Evolutionary conservation across 1,284 basidiomycete species (phyloP).

Genomic region (Golubevia pallescens): DNA sequence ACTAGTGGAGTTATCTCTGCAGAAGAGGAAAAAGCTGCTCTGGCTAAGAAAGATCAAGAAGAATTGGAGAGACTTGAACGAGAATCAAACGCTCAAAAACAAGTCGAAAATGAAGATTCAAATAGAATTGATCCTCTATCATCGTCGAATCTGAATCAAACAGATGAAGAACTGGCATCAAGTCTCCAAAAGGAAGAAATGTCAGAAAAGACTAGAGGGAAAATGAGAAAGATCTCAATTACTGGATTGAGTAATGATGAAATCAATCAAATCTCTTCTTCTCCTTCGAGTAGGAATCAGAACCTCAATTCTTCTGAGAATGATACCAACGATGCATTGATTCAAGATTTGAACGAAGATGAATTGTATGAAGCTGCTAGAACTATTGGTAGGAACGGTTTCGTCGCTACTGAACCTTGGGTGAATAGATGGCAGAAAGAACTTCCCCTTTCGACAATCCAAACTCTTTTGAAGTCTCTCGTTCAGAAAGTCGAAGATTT

Average conservation of each 20-base stretch:
- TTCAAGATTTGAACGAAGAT: slow-evolving; percentile 18
- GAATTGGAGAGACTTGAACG: background rate
- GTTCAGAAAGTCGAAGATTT: slow-evolving; percentile 41
- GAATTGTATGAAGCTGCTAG: slow-evolving; percentile 20
- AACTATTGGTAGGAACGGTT: slow-evolving; percentile 43
- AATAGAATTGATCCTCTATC: background rate
- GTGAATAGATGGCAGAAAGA: slow-evolving; percentile 39
- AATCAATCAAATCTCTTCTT: background rate
- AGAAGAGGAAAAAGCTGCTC: background rate
- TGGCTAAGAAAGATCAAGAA: background rate
- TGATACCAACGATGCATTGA: slow-evolving; percentile 11
- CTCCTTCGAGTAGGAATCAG: background rate
- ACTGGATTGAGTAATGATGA: slow-evolving; percentile 10
- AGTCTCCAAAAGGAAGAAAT: background rate
- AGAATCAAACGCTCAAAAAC: background rate
- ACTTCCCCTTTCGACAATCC: slow-evolving; percentile 29
- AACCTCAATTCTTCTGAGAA: background rate
- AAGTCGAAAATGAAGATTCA: background rate
- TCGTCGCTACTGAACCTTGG: slow-evolving; percentile 50
- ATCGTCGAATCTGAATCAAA: background rate
- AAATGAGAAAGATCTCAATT: slow-evolving; percentile 28
- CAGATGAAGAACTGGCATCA: background rate
- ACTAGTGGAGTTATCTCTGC: slow-evolving; percentile 1
- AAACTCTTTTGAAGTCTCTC: slow-evolving; percentile 25
- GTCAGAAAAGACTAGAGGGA: slow-evolving; percentile 17